phyloP scores from a whole-genome alignment of 23 red algal genomes.

The Gracilaria domingensis region DNA sequence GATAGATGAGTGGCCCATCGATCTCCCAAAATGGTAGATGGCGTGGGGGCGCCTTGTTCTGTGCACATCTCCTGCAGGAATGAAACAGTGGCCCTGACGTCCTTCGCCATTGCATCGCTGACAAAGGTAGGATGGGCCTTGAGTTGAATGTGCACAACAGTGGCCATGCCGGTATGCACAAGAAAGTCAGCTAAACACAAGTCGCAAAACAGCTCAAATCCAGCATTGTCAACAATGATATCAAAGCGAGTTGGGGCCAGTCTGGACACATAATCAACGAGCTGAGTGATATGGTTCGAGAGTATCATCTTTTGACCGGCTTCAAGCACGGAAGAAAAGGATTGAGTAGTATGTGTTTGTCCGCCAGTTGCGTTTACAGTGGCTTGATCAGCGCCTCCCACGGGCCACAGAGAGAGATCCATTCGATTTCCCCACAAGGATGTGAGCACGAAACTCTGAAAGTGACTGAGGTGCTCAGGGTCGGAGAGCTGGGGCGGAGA shows the following conservation, averaged over 20 bases:
- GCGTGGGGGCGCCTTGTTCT: slow-evolving; percentile 2
- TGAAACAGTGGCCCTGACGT: slow-evolving; percentile 67
- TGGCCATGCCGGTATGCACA: slow-evolving; percentile 50
- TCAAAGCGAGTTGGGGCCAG: slow-evolving; percentile 36
- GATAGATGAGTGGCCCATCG: slow-evolving; percentile 71
- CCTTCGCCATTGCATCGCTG: slow-evolving; percentile 93
- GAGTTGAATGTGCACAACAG: slow-evolving; percentile 77
- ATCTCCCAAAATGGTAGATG: slow-evolving; percentile 31
- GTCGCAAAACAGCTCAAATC: slow-evolving; percentile 97
- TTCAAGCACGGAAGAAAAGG: slow-evolving; percentile 35
- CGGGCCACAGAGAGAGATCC: slow-evolving; percentile 95
- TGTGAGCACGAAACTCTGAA: slow-evolving; percentile 66
- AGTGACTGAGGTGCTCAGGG: slow-evolving; percentile 1
- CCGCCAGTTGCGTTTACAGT: slow-evolving; percentile 15
- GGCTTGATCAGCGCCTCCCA: slow-evolving; percentile 39
- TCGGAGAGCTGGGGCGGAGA: neutral
- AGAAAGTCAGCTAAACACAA: slow-evolving; percentile 91
- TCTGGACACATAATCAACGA: slow-evolving; percentile 64
- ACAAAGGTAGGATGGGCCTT: slow-evolving; percentile 98
- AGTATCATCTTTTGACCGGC: slow-evolving; percentile 79
- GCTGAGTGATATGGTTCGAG: slow-evolving; percentile 68
- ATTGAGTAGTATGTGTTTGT: neutral
- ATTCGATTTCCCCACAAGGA: slow-evolving; percentile 94
- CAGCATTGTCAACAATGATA: slow-evolving; percentile 99
- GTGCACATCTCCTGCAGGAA: slow-evolving; percentile 36